Evolutionary conservation across 78 protist genomes (phyloP).

Genomic region (Isochrysis galbana): DNA sequence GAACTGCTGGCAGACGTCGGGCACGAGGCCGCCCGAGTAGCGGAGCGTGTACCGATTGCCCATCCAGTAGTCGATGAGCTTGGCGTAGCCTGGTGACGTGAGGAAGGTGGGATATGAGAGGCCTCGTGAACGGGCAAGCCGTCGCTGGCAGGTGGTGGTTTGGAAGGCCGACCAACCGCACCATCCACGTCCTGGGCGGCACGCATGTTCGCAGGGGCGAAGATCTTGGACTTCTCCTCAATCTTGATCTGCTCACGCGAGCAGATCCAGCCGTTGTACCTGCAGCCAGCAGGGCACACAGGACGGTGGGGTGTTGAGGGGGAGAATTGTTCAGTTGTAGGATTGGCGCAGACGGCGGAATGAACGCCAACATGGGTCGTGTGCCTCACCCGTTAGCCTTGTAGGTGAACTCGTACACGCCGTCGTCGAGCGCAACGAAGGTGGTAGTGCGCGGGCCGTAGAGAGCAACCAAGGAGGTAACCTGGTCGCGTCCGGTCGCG

Average conservation of each 20-base stretch:
- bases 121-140: too few relatives aligned
- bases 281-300: background rate
- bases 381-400: too few relatives aligned
- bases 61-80: slow-evolving; percentile 32
- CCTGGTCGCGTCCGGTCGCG: slow-evolving; percentile 51
- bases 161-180: too few relatives aligned
- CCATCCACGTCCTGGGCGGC: background rate
- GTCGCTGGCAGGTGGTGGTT: too few relatives aligned
- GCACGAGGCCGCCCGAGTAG: slow-evolving; percentile 43
- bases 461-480: slow-evolving; percentile 23
- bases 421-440: slow-evolving; percentile 11
- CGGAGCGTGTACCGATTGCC: slow-evolving; percentile 38
- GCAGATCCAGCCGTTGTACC: slow-evolving; percentile 8
- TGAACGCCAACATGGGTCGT: too few relatives aligned
- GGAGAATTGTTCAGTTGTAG: too few relatives aligned
- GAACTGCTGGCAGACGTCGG: slow-evolving; percentile 36
- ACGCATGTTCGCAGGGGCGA: slow-evolving; percentile 50
- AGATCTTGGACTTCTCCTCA: slow-evolving; percentile 26
- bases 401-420: slow-evolving; percentile 28
- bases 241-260: background rate
- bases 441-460: slow-evolving; percentile 40
- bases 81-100: background rate
- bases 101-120: too few relatives aligned
- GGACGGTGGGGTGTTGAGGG: too few relatives aligned
- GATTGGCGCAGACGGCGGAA: too few relatives aligned